Evolutionary conservation across 805 yeast genomes (phyloP), one percentile per base, ranked within the genome.

Genomic region (Metschnikowia vanudenii): DNA sequence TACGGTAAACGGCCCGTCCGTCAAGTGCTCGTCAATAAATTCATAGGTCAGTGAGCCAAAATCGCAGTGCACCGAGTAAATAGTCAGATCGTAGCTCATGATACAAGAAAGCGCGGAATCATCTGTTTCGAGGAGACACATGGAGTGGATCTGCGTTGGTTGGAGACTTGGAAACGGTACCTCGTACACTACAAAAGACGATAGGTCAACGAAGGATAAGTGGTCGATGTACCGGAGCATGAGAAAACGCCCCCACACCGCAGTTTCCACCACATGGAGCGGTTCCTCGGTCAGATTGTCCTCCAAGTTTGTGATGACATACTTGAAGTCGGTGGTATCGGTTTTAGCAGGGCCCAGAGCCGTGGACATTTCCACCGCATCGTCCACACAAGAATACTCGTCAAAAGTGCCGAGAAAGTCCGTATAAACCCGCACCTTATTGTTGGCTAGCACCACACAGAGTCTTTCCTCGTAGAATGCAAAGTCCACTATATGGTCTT

Each of bases 341-440:
- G 34, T 6, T 31, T 31, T 31, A 5, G 18, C 34, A 17, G 16
- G 34, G 16, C 28, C 28, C 28, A 26, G 28, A 9, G 12, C 28
- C 17, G 34, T 14, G 14, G 29, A 20, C 43, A 44, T 44, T 26
- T 33, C 31, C 34, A 39, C 36, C 16, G 26, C 36, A 17, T 45
- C 33, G 16, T 31, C 49, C 6, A 59, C 57, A 42, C 51, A 68
- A 9, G 45, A 39, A 54, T 71, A 75, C 55, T 83, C 88, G 39
- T 73, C 71, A 60, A 86, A 88, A 37, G 79, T 82, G 3, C 88
- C 86, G 17, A 79, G 78, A 51, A 85, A 80, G 56, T 86, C 90
- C 35, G 71, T 64, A 62, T 85, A 87, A 22, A 74, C 66, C 22
- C 95, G 68, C 19, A 74, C 77, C 24, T 65, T 69, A 6, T 85